Conservation (phyloP, 2,329 filamentous ascomycete species). For the Exophiala spinifera region DNA sequence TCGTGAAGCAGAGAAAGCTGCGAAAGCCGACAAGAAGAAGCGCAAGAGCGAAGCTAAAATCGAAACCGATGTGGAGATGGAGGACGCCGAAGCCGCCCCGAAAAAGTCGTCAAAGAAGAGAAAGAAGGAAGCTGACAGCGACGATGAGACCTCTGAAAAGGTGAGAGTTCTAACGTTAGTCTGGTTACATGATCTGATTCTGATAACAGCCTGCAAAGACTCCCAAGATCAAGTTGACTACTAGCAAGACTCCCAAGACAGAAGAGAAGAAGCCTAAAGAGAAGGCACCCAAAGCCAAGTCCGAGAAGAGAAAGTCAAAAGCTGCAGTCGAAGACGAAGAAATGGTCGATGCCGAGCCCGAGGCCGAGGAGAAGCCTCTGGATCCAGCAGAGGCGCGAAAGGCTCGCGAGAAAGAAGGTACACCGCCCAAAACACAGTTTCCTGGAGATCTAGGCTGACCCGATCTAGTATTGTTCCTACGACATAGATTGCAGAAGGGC, state of each 20-base stretch:
- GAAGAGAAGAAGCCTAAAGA: conserved; percentile 54
- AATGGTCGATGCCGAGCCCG: conserved; percentile 49
- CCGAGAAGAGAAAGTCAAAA: conserved; percentile 59
- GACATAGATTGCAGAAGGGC: conserved; percentile 92
- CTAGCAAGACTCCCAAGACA: conserved; percentile 57
- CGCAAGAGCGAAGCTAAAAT: conserved; percentile 42
- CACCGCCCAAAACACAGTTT: conserved; percentile 33
- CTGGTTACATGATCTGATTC: conserved; percentile 14
- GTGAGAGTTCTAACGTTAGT: conserved; percentile 41
- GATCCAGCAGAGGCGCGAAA: conserved; percentile 56
- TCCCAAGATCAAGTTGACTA: conserved; percentile 55
- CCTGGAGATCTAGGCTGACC: conserved; percentile 21
- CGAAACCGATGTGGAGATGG: conserved; percentile 47
- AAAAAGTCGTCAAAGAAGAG: conserved; percentile 69
- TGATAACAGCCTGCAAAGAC: conserved; percentile 56
- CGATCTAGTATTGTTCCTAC: conserved; percentile 73
- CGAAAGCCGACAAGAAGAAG: conserved; percentile 54
- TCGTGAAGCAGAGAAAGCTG: conserved; percentile 55
- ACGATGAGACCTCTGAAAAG: conserved; percentile 73
- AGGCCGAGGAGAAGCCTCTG: conserved; percentile 52
- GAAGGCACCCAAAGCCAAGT: conserved; percentile 52
- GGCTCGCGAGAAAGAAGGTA: conserved; percentile 56
- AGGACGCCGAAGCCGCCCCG: conserved; percentile 50
- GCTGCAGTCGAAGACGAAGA: conserved; percentile 56
- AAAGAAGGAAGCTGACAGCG: conserved; percentile 66